Percentiles rank a stretch among this genome's conserved stretches.
Evolutionary conservation across 139 green algal genomes (phyloP).

Genomic region (Volvox africanus): DNA sequence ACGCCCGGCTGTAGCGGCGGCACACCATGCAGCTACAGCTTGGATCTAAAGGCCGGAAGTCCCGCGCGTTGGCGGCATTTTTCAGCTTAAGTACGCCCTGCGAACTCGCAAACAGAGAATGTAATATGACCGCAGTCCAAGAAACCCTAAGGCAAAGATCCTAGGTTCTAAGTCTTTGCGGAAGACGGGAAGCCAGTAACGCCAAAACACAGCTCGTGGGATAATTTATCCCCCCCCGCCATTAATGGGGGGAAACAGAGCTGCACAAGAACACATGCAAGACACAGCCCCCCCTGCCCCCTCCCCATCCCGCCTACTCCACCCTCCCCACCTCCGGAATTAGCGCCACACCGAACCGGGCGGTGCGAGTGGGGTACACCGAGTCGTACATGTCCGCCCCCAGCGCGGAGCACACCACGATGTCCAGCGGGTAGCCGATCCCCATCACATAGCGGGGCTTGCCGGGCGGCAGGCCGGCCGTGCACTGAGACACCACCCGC

Average conservation of each 20-base stretch:
- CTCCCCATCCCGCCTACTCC: background rate
- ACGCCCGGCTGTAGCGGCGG: constrained; percentile 63
- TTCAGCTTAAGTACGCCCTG: constrained; percentile 88
- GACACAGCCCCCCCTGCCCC: background rate
- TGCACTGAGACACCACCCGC: constrained; percentile 91
- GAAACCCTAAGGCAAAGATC: too few relatives aligned
- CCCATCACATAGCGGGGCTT: constrained; percentile 95
- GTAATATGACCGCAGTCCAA: too few relatives aligned
- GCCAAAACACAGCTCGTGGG: too few relatives aligned
- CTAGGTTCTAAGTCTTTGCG: too few relatives aligned
- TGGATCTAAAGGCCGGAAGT: constrained; percentile 84
- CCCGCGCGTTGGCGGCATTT: constrained; percentile 67
- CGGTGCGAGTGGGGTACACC: constrained; percentile 96
- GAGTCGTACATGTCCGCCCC: constrained; percentile 96
- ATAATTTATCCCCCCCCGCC: too few relatives aligned
- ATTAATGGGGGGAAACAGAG: too few relatives aligned
- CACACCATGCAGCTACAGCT: constrained; percentile 86
- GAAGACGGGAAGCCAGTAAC: too few relatives aligned
- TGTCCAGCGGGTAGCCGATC: constrained; percentile 93
- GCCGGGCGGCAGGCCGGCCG: constrained; percentile 64
- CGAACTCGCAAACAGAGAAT: too few relatives aligned
- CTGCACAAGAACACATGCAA: background rate
- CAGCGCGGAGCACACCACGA: constrained; percentile 94
- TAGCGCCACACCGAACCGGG: constrained; percentile 95
- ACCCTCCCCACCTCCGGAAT: constrained; percentile 60